Evolutionary conservation across 108 stramenopile genomes (phyloP), one percentile per base, ranked within the genome.

Genomic region (Discostella pseudostelligera): DNA sequence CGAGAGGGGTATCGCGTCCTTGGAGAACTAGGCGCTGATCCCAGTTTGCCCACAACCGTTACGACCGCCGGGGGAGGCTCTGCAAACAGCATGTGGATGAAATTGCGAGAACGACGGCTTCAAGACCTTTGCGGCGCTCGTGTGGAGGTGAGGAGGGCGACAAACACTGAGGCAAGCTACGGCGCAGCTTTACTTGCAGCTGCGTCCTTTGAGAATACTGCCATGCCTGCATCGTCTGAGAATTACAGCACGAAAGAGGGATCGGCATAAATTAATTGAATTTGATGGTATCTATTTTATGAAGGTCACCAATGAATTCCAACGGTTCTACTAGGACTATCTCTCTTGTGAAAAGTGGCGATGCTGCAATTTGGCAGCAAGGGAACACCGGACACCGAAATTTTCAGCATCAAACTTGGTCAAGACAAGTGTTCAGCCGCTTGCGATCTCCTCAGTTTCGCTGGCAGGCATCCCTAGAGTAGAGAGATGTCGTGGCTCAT

Each of bases 121-220:
- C 39, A 37, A 63, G 77, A 83, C 35, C 66, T 68, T 25, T 60
- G 76, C 39, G 53, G 68, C 28, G 57, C 44, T 1, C 1, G 35
- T 16, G 70, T 92, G 6, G 64, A 65, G 8, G 90, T 94, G 13
- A 48, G 62, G 29, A 76, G 48, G 68, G 94, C 96, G 16, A 58
- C 68, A 19, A 85, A 92, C 36, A 84, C 90, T 1, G 96, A 96
- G 72, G 91, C 94, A 0, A 87, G 88, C 42, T 96, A 79, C 66
- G 96, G 96, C 14, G 93, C 90, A n/a, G 96, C 96, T 0, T 49
- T 96, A 25, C 77, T 96, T 17, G 94, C 94, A 13, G 87, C 87
- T 4, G 85, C 87, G 29, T 70, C 81, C 1, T 82, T 83, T 67
- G 65, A 62, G 40, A 51, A 43, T 14, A 39, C 11, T 24, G n/a